Conservation (phyloP, 208 protist genomes). For the Vickermania ingenoplastis region DNA sequence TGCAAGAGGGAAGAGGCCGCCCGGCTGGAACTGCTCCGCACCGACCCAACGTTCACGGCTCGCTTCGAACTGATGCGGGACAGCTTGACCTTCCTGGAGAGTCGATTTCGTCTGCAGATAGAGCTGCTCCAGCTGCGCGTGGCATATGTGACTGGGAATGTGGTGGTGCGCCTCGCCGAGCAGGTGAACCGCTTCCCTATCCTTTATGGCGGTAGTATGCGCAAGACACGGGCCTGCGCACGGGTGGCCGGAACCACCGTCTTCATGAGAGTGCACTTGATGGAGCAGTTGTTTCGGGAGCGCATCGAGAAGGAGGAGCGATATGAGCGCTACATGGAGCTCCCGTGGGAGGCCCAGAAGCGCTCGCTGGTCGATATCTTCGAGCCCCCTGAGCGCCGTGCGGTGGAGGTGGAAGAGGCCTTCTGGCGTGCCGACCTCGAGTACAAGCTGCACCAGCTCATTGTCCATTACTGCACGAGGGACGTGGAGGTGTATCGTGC, state of each 20-base stretch:
- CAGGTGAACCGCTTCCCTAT: background rate
- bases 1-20: slow-evolving; percentile 12
- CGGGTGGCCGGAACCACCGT: background rate
- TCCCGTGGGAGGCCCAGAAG: background rate
- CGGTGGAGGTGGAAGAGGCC: slow-evolving; percentile 7
- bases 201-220: background rate
- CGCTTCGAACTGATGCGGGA: background rate
- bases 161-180: background rate
- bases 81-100: background rate
- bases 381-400: slow-evolving; percentile 10
- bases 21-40: slow-evolving; percentile 11
- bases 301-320: background rate
- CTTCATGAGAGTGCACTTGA: background rate
- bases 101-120: background rate
- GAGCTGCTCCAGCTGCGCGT: background rate
- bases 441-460: slow-evolving; percentile 10
- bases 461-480: slow-evolving; percentile 19
- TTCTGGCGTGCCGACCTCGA: slow-evolving; percentile 4
- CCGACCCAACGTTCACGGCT: background rate
- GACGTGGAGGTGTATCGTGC: slow-evolving; percentile 27
- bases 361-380: background rate
- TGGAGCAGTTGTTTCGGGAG: background rate
- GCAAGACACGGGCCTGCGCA: background rate
- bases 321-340: background rate
- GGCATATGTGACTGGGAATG: background rate